Conservation (phyloP, 169 alveolate species). For the Cytauxzoon felis region DNA sequence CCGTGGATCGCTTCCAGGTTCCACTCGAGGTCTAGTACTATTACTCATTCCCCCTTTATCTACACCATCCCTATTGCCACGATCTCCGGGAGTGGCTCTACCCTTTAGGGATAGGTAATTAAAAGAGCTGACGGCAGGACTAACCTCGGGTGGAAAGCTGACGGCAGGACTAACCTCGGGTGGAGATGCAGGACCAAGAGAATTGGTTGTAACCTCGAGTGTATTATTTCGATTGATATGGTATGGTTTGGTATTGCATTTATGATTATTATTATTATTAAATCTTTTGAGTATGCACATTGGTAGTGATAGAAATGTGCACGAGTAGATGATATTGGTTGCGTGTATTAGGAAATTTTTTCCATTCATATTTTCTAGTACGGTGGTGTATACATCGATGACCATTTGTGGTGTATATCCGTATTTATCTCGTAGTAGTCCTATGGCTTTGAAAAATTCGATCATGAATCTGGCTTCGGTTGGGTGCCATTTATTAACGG, state of each 20-base stretch:
- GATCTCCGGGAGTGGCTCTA: no score
- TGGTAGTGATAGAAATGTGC: slow-evolving; percentile 39
- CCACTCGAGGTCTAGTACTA: no score
- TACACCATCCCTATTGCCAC: no score
- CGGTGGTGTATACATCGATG: slow-evolving; percentile 36
- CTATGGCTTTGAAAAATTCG: slow-evolving; percentile 47
- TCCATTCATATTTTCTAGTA: slow-evolving; percentile 46
- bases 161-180: no score
- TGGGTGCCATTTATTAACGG: slow-evolving; percentile 52
- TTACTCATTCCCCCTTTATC: no score
- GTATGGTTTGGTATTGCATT: no score
- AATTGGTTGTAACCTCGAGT: background rate
- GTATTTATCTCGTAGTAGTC: slow-evolving; percentile 37
- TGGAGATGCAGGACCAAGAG: background rate
- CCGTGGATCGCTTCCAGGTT: no score
- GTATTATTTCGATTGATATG: no score
- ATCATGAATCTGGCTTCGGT: slow-evolving; percentile 55
- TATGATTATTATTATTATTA: no score
- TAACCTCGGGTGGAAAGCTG: no score
- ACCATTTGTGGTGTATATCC: slow-evolving; percentile 52
- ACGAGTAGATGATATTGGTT: slow-evolving; percentile 43
- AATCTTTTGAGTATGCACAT: slow-evolving; percentile 13
- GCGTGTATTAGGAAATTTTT: slow-evolving; percentile 47
- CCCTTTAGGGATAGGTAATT: no score
- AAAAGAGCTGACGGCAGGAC: no score